A percentile compares a stretch with the other conserved stretches of the same genome.
These are phyloP conservation scores for Saccharata proteae DNA, from an alignment of 2,329 filamentous ascomycete genomes.

Conservation along the genomic window DNA sequence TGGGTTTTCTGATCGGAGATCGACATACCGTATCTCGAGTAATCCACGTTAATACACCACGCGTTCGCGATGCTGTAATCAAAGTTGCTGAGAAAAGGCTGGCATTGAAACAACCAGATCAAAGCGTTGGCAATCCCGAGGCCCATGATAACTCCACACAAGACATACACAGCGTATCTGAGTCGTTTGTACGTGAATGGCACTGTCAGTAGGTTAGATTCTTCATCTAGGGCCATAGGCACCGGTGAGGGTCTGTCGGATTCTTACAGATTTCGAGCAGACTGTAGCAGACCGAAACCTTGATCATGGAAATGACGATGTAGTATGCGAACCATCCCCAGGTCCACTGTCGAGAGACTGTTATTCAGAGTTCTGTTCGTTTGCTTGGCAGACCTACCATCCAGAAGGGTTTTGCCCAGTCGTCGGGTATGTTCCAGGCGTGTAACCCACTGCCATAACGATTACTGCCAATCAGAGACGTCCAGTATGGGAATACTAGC, in stretches of 20 bases:
- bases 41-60: constrained; percentile 5
- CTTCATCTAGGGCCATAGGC: too few species aligned
- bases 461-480: constrained; percentile 5
- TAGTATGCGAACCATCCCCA: constrained; percentile 6
- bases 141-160: constrained; percentile 3
- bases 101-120: constrained; percentile 6
- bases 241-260: too few species aligned
- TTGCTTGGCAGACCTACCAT: constrained; percentile 1
- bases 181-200: constrained; percentile 4
- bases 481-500: constrained; percentile 6
- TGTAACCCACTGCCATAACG: constrained; percentile 6
- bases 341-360: constrained; percentile 2
- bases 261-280: constrained; percentile 5
- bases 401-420: constrained; percentile 4
- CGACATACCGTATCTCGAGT: constrained; percentile 5
- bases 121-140: constrained; percentile 6
- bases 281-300: constrained; percentile 8
- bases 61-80: constrained; percentile 2
- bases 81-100: constrained; percentile 7
- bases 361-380: background rate
- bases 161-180: constrained; percentile 1
- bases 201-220: too few species aligned
- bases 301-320: constrained; percentile 7
- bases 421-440: constrained; percentile 3
- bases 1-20: too few species aligned